These are phyloP conservation scores for Ceratorhiza oryzae-sativae DNA, from an alignment of 1,284 basidiomycete genomes.

Conservation along the genomic window DNA sequence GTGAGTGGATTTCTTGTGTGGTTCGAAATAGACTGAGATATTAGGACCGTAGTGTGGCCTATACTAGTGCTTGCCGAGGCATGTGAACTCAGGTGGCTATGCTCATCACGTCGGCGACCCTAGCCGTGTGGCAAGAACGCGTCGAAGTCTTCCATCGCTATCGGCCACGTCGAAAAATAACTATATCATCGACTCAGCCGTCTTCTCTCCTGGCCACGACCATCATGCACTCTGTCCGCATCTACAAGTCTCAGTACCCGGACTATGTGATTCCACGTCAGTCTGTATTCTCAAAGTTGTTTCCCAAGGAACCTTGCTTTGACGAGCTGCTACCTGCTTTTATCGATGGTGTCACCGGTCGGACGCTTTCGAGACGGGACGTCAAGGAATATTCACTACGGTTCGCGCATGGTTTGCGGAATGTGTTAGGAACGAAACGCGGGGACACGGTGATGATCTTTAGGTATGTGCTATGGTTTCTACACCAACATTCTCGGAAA, in stretches of 20 bases:
- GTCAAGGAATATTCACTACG: constrained; percentile 62
- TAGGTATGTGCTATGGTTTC: constrained; percentile 47
- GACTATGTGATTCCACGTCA: constrained; percentile 48
- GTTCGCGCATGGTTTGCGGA: constrained; percentile 63
- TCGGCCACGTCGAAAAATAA: constrained; percentile 11
- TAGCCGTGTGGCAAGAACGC: constrained; percentile 6
- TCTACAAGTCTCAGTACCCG: constrained; percentile 49
- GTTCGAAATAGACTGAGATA: too few relatives aligned
- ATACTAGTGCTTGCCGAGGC: too few relatives aligned
- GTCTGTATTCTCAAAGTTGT: constrained; percentile 64
- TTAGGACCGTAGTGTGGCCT: too few relatives aligned
- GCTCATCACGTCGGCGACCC: not conserved
- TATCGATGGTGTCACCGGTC: constrained; percentile 69
- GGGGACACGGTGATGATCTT: constrained; percentile 57
- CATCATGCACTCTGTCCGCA: constrained; percentile 39
- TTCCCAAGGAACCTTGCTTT: constrained; percentile 49
- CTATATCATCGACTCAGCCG: not conserved
- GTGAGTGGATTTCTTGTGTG: too few relatives aligned
- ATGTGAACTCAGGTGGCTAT: not conserved
- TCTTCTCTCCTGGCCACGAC: not conserved
- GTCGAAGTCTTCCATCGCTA: not conserved
- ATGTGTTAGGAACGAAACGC: constrained; percentile 45
- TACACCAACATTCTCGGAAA: not conserved
- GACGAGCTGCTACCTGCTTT: constrained; percentile 61
- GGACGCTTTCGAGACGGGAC: constrained; percentile 62